phyloP scores from a whole-genome alignment of 495 filamentous ascomycete genomes.

The Aspergillus saccharolyticus region DNA sequence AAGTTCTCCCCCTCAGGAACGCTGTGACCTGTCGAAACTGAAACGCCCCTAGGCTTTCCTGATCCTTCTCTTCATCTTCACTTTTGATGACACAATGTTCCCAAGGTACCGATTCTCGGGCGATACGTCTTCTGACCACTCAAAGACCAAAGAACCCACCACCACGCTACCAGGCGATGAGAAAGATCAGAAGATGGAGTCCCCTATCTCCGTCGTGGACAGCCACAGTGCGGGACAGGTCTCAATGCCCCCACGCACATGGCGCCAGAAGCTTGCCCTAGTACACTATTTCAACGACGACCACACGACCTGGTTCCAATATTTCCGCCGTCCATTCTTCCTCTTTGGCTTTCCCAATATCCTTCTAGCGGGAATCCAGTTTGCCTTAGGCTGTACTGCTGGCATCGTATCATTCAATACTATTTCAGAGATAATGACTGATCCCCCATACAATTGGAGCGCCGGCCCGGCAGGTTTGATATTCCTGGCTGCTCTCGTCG shows the following conservation, averaged over 20 bases:
- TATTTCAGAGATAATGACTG: slow-evolving; percentile 32
- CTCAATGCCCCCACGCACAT: slow-evolving; percentile 21
- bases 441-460: slow-evolving; percentile 30
- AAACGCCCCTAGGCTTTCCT: slow-evolving; percentile 15
- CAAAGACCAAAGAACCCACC: neutral
- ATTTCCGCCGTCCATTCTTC: slow-evolving; percentile 33
- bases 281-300: slow-evolving; percentile 27
- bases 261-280: slow-evolving; percentile 18
- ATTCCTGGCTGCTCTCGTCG: slow-evolving; percentile 26
- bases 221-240: slow-evolving; percentile 13
- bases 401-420: slow-evolving; percentile 35
- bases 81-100: slow-evolving; percentile 35
- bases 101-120: slow-evolving; percentile 23
- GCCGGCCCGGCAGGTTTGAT: slow-evolving; percentile 24
- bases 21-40: neutral
- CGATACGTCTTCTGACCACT: neutral
- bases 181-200: slow-evolving; percentile 10
- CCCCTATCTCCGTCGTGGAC: slow-evolving; percentile 6
- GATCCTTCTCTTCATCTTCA: slow-evolving; percentile 30
- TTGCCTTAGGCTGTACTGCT: slow-evolving; percentile 30
- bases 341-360: slow-evolving; percentile 34
- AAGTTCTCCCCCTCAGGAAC: neutral
- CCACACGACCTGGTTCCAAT: slow-evolving; percentile 29
- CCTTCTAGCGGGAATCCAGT: slow-evolving; percentile 29
- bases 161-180: neutral